Evolutionary conservation across 352 stramenopile species (phyloP), one percentile per base, ranked within the genome.

Genomic region (Globisporangium orthogonon): DNA sequence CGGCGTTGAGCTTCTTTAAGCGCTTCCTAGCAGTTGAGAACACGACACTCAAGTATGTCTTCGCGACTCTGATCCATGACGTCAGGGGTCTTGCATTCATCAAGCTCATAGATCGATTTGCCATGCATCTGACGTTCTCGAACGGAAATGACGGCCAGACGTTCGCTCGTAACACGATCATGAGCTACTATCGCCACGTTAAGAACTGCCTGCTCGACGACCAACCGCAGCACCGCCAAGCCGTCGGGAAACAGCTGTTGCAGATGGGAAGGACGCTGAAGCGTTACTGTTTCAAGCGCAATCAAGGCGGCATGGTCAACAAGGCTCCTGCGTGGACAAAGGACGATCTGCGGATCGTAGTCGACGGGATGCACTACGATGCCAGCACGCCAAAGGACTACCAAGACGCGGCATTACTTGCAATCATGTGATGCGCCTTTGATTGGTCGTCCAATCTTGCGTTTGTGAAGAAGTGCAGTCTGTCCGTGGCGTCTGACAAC

Each of bases 401-500:
- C 52, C 60, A 77, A 47, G 66, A 77, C 33, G 53, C 62, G 10
- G 66, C 62, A 3, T 23, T 75, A 1, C 28, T 73, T 0, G 55
- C 57, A 0, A 29, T 82, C 6, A 37, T 75, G 59, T 74, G 61
- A 62, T 69, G 70, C 56, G 46, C 70, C 9, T 79, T 77, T n/a
- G 67, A 62, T 0, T 54, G 60, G 1, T 62, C 69, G 0, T 76
- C 67, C 0, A 57, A 74, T n/a, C 40, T 76, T 3, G 50, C 54
- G 4, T 58, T 69, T 13, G 28, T 78, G 0, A 52, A 39, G 3
- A 75, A 75, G 28, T 52, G 69, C 18, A 60, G 66, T 7, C 33
- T 74, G 2, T 64, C 62, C 18, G 56, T 70, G 7, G 58, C 60
- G 17, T 47, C 35, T 3, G 53, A 55, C 9, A 41, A 47, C 0